Percentiles rank a stretch among this genome's conserved stretches.
These are phyloP conservation scores for Nicotiana otophora DNA, from an alignment of 257 asterid genomes.

Conservation along the genomic window DNA sequence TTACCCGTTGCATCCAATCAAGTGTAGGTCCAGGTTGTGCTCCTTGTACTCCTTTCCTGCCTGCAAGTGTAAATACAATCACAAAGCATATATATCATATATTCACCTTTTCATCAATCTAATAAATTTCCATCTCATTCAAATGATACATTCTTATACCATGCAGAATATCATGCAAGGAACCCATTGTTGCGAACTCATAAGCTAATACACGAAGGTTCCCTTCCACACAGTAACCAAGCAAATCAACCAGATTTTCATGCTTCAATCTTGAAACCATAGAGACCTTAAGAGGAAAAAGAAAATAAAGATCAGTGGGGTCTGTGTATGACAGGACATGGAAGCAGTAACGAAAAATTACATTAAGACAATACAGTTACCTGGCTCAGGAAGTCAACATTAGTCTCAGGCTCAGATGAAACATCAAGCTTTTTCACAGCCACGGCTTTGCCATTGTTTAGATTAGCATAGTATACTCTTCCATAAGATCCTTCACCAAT, in stretches of 20 bases:
- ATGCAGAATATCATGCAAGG: conserved; percentile 83
- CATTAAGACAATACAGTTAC: conserved; percentile 22
- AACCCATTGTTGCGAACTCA: conserved; percentile 94
- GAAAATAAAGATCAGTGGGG: background rate
- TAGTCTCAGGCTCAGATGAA: conserved; percentile 80
- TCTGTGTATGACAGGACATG: conserved; percentile 4
- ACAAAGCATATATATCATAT: background rate
- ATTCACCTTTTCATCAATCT: background rate
- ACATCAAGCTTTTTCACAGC: conserved; percentile 93
- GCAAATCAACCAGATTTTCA: conserved; percentile 77
- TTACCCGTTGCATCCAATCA: conserved; percentile 31
- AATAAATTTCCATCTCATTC: background rate
- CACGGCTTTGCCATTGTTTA: conserved; percentile 51
- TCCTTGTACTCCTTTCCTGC: conserved; percentile 92
- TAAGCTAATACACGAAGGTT: conserved; percentile 80
- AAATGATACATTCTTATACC: conserved; percentile 33
- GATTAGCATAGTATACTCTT: conserved; percentile 6
- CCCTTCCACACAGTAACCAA: conserved; percentile 87
- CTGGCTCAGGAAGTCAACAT: conserved; percentile 74
- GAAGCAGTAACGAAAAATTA: background rate
- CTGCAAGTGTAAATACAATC: conserved; percentile 25
- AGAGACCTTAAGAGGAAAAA: conserved; percentile 49
- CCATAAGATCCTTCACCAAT: conserved; percentile 14
- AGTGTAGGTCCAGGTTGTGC: conserved; percentile 95
- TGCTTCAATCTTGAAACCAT: conserved; percentile 85